Conservation (phyloP, 768 basidiomycete genomes). For the Mycena haematopus region DNA sequence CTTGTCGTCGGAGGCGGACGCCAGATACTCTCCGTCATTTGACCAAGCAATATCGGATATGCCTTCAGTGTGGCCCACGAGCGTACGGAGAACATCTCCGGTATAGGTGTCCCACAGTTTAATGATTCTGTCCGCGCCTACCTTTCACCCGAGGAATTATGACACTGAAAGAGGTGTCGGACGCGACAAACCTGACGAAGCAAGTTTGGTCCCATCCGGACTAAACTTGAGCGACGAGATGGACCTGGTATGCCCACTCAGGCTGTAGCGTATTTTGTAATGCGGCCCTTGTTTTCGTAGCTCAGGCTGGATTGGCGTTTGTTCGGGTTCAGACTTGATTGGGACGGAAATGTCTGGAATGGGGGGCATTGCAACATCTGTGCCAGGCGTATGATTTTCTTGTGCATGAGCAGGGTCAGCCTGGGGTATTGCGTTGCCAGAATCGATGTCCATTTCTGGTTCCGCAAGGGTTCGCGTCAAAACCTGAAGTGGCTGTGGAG, state of each 20-base stretch:
- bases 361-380: slow-evolving; percentile 7
- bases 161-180: slow-evolving; percentile 18
- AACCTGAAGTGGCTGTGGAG: not conserved
- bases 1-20: slow-evolving; percentile 94
- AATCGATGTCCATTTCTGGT: slow-evolving; percentile 24
- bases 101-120: slow-evolving; percentile 82
- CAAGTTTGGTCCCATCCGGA: slow-evolving; percentile 80
- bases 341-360: not conserved
- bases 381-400: not conserved
- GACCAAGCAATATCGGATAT: slow-evolving; percentile 95
- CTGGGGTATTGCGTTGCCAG: slow-evolving; percentile 7
- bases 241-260: slow-evolving; percentile 84
- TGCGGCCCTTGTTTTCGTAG: slow-evolving; percentile 40
- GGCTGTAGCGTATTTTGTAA: slow-evolving; percentile 64
- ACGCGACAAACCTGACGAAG: slow-evolving; percentile 76
- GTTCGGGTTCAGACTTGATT: slow-evolving; percentile 6
- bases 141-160: slow-evolving; percentile 43
- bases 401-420: not conserved
- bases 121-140: slow-evolving; percentile 84
- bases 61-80: slow-evolving; percentile 78
- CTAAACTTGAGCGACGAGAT: slow-evolving; percentile 91
- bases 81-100: slow-evolving; percentile 75
- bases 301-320: slow-evolving; percentile 4
- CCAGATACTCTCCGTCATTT: slow-evolving; percentile 77
- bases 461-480: slow-evolving; percentile 4